These are phyloP conservation scores for Cronartium quercuum DNA, from an alignment of 1,284 basidiomycete genomes.

Conservation along the genomic window DNA sequence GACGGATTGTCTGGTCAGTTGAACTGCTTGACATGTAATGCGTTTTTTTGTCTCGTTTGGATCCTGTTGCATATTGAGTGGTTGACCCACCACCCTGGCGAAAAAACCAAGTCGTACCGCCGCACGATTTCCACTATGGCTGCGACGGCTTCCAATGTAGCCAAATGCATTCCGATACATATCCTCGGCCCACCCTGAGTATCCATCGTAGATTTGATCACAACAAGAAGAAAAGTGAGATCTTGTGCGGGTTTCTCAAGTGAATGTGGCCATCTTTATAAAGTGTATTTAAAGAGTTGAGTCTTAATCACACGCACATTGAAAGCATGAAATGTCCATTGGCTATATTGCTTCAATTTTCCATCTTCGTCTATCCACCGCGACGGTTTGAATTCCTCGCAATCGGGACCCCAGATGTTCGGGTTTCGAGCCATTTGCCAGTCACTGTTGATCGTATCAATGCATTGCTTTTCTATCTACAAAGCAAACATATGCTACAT, in stretches of 20 bases:
- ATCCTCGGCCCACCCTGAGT: conserved; percentile 40
- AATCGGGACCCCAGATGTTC: conserved; percentile 41
- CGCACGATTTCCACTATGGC: conserved; percentile 39
- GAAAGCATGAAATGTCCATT: conserved; percentile 39
- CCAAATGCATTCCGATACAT: conserved; percentile 41
- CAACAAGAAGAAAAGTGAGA: not conserved
- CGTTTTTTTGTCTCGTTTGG: not conserved
- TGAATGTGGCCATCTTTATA: not conserved
- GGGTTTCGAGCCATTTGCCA: conserved; percentile 42
- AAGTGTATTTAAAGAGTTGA: not conserved
- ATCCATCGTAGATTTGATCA: not conserved
- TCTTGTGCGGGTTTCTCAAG: not conserved
- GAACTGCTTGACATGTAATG: not conserved
- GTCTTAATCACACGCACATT: conserved; percentile 37
- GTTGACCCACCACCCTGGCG: conserved; percentile 22
- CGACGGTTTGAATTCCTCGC: conserved; percentile 40
- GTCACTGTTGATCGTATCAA: conserved; percentile 38
- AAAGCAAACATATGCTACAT: not conserved
- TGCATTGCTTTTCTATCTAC: not conserved
- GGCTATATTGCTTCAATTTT: conserved; percentile 18
- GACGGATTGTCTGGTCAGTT: not conserved
- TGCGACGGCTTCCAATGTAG: conserved; percentile 40
- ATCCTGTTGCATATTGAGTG: no score
- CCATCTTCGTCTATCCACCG: conserved; percentile 40
- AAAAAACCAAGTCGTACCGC: conserved; percentile 41